Percentiles rank a stretch among this genome's conserved stretches.
These are phyloP conservation scores for Penicillium verrucosum DNA, from an alignment of 2,329 filamentous ascomycete genomes.

Conservation along the genomic window DNA sequence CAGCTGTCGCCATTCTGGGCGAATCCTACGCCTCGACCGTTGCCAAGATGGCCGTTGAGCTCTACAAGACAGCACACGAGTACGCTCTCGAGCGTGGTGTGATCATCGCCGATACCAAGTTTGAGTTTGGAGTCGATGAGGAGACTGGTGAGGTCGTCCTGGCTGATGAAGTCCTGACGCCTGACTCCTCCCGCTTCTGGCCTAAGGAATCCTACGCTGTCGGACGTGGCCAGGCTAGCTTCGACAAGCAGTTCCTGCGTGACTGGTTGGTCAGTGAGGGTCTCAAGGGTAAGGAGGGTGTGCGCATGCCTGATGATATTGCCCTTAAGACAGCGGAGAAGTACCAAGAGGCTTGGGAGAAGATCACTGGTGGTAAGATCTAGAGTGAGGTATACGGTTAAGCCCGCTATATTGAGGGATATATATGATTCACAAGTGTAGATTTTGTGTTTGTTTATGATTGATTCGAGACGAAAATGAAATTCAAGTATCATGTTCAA, in stretches of 20 bases:
- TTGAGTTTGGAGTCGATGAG: constrained; percentile 70
- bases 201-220: constrained; percentile 67
- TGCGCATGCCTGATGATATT: constrained; percentile 70
- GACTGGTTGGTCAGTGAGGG: constrained; percentile 75
- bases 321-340: constrained; percentile 65
- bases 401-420: not conserved
- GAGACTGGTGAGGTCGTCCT: constrained; percentile 66
- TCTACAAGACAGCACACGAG: constrained; percentile 56
- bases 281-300: constrained; percentile 70
- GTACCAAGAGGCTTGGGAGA: constrained; percentile 73
- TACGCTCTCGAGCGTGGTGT: constrained; percentile 59
- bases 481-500: not conserved
- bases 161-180: constrained; percentile 82
- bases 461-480: constrained; percentile 9
- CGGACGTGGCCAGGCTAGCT: constrained; percentile 74
- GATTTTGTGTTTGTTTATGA: constrained; percentile 6
- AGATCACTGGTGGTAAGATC: constrained; percentile 57
- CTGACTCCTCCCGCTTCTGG: constrained; percentile 86
- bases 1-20: constrained; percentile 61
- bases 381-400: constrained; percentile 5
- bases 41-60: constrained; percentile 60
- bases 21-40: constrained; percentile 62
- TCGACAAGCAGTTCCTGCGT: constrained; percentile 81
- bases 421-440: not conserved
- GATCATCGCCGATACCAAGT: constrained; percentile 75